These are phyloP conservation scores for Phragmites australis DNA, from an alignment of 176 grass and related monocot genomes.

Conservation along the genomic window DNA sequence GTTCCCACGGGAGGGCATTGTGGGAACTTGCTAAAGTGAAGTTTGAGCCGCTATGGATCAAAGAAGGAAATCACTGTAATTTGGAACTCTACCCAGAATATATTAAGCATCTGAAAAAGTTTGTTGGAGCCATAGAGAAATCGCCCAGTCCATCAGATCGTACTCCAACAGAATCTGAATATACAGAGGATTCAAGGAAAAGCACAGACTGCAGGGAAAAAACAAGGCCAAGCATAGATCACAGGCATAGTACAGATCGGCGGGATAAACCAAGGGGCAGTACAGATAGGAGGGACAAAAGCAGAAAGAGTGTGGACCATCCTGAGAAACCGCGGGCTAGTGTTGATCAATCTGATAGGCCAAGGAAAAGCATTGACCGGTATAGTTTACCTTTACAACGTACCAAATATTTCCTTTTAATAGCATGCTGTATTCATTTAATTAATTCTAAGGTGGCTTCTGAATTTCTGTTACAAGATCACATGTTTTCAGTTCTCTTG, in stretches of 20 bases:
- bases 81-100: slow-evolving; percentile 89
- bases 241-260: slow-evolving; percentile 52
- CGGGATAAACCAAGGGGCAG: slow-evolving; percentile 68
- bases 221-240: slow-evolving; percentile 49
- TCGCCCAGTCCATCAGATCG: slow-evolving; percentile 37
- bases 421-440: not conserved
- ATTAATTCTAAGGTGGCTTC: not conserved
- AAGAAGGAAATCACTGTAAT: slow-evolving; percentile 94
- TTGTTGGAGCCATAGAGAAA: slow-evolving; percentile 75
- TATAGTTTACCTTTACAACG: slow-evolving; percentile 33
- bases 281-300: slow-evolving; percentile 74
- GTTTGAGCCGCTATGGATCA: slow-evolving; percentile 95
- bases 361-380: slow-evolving; percentile 96
- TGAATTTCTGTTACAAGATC: slow-evolving; percentile 7
- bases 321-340: slow-evolving; percentile 64
- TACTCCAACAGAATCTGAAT: slow-evolving; percentile 40
- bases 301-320: slow-evolving; percentile 71
- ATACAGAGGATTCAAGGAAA: slow-evolving; percentile 55
- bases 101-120: slow-evolving; percentile 93
- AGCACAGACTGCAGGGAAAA: slow-evolving; percentile 71
- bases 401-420: slow-evolving; percentile 1
- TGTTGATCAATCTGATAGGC: slow-evolving; percentile 78
- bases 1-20: slow-evolving; percentile 80
- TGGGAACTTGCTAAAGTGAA: slow-evolving; percentile 96
- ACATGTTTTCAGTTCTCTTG: not conserved